Evolutionary conservation across 495 filamentous ascomycete species (phyloP), one percentile per base, ranked within the genome.

Genomic region (Melanomma pulvis-pyrius): DNA sequence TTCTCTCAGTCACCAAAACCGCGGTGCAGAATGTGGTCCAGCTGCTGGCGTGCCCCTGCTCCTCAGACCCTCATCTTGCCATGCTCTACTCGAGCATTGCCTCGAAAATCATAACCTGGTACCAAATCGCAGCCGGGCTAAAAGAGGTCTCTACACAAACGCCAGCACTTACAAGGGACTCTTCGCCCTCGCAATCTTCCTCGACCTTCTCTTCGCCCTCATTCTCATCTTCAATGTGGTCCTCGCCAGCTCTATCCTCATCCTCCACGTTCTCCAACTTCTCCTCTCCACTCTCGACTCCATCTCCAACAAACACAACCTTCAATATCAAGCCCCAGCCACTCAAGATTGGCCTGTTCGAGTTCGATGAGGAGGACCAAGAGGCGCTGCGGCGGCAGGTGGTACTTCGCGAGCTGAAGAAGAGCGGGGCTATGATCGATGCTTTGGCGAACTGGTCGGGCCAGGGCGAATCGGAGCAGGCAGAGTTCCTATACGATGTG

Each of bases 1-100:
- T 72, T 6, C 69, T 72, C 15, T 59, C 49, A 48, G 54, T 58
- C 51, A 61, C 59, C 52, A 64, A 65, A 29, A 41, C 54, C 3
- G 65, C 69, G 22, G 62, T 68, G 6, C 26, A 44, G 24, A 72
- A 61, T 26, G 49, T 72, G 1, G 36, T 56, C 2, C 54, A 72
- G 44, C 53, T 72, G 5, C 69, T 72, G 25, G 22, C 28, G 7
- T 72, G 69, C 44, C 59, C 54, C 29, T 72, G 69, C 46, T 67
- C 69, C 7, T 62, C 54, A 13, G 56, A 65, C 26, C 64, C 69
- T 22, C 69, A 72, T 47, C 65, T 65, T 24, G 69, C 69, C 12
- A 68, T 72, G 65, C 61, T 72, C 2, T 72, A 72, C 61, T 63
- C 69, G 15, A 68, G 63, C 49, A 72, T 72, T 17, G 50, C 61